Percentiles rank a stretch among this genome's conserved stretches.
phyloP scores from a whole-genome alignment of 116 monocot genomes.

The Posidonia oceanica region DNA sequence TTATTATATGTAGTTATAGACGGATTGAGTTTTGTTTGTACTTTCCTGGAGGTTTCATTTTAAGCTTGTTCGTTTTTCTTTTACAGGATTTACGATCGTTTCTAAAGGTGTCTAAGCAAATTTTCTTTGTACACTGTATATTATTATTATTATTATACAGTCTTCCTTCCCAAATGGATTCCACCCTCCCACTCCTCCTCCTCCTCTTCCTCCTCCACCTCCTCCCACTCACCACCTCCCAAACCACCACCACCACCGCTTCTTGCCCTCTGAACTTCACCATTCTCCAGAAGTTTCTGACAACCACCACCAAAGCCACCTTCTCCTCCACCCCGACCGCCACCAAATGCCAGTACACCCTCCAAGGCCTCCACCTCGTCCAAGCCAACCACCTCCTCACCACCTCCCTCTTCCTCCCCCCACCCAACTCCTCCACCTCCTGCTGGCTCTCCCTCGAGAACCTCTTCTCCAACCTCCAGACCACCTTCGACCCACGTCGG shows the following conservation, averaged over 20 bases:
- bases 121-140: no score
- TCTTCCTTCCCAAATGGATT: no score
- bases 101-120: no score
- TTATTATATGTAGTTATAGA: no score
- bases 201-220: slow-evolving; percentile 2
- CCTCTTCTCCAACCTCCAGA: slow-evolving; percentile 13
- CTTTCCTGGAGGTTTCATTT: no score
- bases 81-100: no score
- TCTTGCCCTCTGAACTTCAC: slow-evolving; percentile 14
- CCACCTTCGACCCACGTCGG: slow-evolving; percentile 26
- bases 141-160: no score
- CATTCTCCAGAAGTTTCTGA: slow-evolving; percentile 14
- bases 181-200: neutral
- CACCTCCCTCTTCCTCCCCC: slow-evolving; percentile 37
- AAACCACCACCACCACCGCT: neutral
- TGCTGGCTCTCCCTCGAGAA: slow-evolving; percentile 35
- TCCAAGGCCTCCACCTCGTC: slow-evolving; percentile 41
- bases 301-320: slow-evolving; percentile 10
- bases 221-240: neutral
- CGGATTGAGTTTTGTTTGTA: no score
- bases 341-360: slow-evolving; percentile 28
- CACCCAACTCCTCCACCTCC: slow-evolving; percentile 29
- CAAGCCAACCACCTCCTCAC: slow-evolving; percentile 38
- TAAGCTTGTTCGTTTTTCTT: no score
- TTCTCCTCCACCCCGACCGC: neutral